Evolutionary conservation across 1,284 basidiomycete species (phyloP), one percentile per base, ranked within the genome.

Genomic region (Anthracocystis setariae): DNA sequence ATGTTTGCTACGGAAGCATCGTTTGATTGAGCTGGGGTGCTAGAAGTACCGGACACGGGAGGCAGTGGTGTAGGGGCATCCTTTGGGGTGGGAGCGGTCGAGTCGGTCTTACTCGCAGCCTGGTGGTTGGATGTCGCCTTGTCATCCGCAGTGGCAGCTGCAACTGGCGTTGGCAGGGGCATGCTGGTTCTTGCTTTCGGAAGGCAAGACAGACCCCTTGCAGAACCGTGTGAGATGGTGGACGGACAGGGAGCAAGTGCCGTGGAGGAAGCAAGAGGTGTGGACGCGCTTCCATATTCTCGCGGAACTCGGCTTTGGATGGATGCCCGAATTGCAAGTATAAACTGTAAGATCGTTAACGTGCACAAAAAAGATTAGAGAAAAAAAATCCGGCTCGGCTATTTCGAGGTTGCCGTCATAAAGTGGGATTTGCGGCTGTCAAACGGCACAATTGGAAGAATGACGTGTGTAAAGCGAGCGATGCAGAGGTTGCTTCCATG

Each of bases 1-100:
- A 72, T 55, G 51, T 54, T 63, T 2, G 59, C 63, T 2, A 44
- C 52, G 2, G 62, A 52, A 27, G 58, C 56, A 8, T 63, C 63
- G 43, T 63, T 62, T 35, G 50, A 33, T 35, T 55, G 27, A 5
- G 56, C 47, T 25, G 59, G 29, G 17, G 56, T 51, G 15, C 42
- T 50, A 32, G 56, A 23, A 27, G 59, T 42, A 10, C 35, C 35
- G 25, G 50, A 53, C 24, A 53, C 49, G 42, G 45, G 32, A 18
- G 59, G 46, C 29, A 58, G 32, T 9, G 65, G 59, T 12, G 46
- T 58, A 9, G 48, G 21, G 8, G 48, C 48, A 56, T 69, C 60
- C 29, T 64, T 69, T 4, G 60, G 66, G n/a, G 60, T 68, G 8
- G 48, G 50, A 10, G 15, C 32, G n/a, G 58, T n/a, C 42, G 64